Conservation (phyloP, 345 rosid species). For the Gossypium arboreum region DNA sequence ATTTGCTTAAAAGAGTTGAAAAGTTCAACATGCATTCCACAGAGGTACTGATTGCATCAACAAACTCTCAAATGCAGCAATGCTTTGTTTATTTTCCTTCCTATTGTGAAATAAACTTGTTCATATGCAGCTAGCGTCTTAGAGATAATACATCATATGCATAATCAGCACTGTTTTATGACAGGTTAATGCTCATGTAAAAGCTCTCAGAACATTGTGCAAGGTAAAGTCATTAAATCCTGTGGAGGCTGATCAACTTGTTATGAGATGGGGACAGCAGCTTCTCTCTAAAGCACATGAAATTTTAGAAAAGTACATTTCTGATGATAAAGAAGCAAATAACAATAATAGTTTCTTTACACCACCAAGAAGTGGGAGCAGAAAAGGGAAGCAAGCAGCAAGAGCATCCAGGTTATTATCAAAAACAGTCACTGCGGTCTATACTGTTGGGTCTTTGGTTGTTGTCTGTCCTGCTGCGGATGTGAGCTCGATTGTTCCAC, state of each 20-base stretch:
- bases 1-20: conserved; percentile 70
- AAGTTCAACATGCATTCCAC: conserved; percentile 80
- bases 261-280: conserved; percentile 63
- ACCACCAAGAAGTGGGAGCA: conserved; percentile 51
- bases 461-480: conserved; percentile 71
- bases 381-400: conserved; percentile 45
- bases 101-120: not conserved
- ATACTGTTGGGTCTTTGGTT: conserved; percentile 75
- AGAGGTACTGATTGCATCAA: conserved; percentile 50
- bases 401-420: conserved; percentile 35
- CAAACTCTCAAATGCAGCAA: not conserved
- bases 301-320: conserved; percentile 61
- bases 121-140: not conserved
- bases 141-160: not conserved
- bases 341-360: conserved; percentile 45
- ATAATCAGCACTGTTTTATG: conserved; percentile 19
- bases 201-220: conserved; percentile 83
- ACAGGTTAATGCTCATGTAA: conserved; percentile 92
- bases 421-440: conserved; percentile 61
- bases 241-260: conserved; percentile 63
- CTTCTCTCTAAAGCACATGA: conserved; percentile 57
- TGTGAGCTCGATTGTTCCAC: conserved; percentile 52
- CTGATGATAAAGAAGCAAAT: conserved; percentile 34
- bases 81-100: not conserved
- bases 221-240: conserved; percentile 55